Conservation (phyloP, 1,284 basidiomycete genomes). For the Sanghuangporus baumii region DNA sequence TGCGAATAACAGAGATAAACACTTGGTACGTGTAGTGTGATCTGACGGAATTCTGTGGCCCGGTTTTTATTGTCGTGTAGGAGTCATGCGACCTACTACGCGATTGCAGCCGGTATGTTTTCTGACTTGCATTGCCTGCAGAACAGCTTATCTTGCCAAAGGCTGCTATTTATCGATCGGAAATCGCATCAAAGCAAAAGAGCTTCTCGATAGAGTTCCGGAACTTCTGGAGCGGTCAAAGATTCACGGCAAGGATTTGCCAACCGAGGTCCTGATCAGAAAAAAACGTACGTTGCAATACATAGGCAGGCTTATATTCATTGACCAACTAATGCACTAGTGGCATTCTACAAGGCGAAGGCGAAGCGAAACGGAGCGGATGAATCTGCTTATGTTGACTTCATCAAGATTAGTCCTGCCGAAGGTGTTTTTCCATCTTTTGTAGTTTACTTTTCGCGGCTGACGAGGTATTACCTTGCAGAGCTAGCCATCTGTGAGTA, state of each 20-base stretch:
- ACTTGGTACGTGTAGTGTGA: conserved; percentile 44
- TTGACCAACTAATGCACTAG: conserved; percentile 30
- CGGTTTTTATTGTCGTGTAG: conserved; percentile 28
- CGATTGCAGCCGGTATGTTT: conserved; percentile 55
- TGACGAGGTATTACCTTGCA: conserved; percentile 20
- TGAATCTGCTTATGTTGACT: conserved; percentile 42
- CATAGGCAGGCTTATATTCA: not conserved
- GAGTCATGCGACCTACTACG: conserved; percentile 74
- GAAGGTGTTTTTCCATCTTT: conserved; percentile 43
- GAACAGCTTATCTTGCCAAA: conserved; percentile 20
- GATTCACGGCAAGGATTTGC: conserved; percentile 60
- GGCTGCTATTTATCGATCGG: conserved; percentile 57
- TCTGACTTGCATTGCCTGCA: not conserved
- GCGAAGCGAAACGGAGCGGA: conserved; percentile 48
- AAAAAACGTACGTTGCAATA: conserved; percentile 47
- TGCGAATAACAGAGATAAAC: conserved; percentile 60
- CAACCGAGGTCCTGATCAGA: conserved; percentile 70
- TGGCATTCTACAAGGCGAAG: conserved; percentile 68
- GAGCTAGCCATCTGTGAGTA: conserved; percentile 57
- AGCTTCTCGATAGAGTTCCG: conserved; percentile 58
- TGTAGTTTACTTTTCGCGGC: not conserved
- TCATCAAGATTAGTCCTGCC: conserved; percentile 59
- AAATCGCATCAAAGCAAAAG: conserved; percentile 48
- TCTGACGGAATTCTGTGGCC: not conserved
- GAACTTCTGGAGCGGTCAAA: conserved; percentile 52